Base-by-base conservation (phyloP, 2,329 filamentous ascomycete genomes). In the Arthrobotrys entomopaga region DNA sequence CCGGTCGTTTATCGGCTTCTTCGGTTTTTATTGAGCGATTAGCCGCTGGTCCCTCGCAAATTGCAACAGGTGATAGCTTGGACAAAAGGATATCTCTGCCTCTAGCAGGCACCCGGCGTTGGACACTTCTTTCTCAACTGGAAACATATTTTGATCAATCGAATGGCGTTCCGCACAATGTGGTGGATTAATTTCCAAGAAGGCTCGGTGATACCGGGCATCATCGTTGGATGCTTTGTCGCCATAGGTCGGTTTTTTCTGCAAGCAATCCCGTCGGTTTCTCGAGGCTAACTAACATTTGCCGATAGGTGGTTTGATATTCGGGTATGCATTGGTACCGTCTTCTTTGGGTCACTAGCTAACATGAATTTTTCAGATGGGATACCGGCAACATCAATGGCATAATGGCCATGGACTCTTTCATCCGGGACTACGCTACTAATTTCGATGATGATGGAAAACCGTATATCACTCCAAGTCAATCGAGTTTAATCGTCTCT, bases 401-500 rank as follows among this genome's bases (percentile, higher is more conserved):
- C 77, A 87, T 88, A 75, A 79, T 87, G n/a, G 85, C 85, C 76
- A 87, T 87, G 86, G 79, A 72, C 63, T 81, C 78, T 22, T 78
- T 76, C 20, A 42, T 42, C 10, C 22, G n/a, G 7, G 56, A 53
- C 53, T 60, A 57, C 54, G 34, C 54, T 19, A 70, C 61, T 38
- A 76, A 52, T 22, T 16, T 29, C 52, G 16, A 71, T 58, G 48
- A 48, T 6, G 40, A 65, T 50, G 66, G 72, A 10, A 60, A 65
- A 20, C 63, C 63, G 4, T 74, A 64, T 19, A 74, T 74, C 34
- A 74, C 70, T n/a, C 19, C 70, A 1, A 59, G 72, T 0, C 84
- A 87, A 76, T 84, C 87, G 50, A 90, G 89, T 0, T 83, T 88
- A 46, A 88, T 91, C 71, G 89, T 91, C 40, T 91, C 90, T 5